Evolutionary conservation across 2,329 filamentous ascomycete genomes (phyloP).

Genomic region (Decorospora gaudefroyi): DNA sequence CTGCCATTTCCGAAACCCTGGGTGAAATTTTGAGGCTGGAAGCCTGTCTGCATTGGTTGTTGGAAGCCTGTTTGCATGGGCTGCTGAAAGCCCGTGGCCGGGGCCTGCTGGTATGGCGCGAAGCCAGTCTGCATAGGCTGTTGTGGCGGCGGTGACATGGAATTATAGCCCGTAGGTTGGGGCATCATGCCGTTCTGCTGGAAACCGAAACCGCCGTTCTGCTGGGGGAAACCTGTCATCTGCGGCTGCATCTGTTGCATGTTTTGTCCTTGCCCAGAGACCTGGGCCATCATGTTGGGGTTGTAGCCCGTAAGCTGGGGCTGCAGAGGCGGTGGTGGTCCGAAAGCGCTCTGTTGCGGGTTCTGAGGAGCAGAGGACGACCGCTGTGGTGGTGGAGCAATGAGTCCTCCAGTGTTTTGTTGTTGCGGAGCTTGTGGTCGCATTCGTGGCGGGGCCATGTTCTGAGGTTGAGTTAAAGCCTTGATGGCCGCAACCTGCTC

Average conservation of each 20-base stretch:
- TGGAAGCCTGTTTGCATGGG: constrained; percentile 56
- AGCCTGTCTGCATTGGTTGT: constrained; percentile 16
- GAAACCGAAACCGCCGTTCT: constrained; percentile 39
- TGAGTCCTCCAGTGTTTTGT: constrained; percentile 63
- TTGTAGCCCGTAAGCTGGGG: constrained; percentile 79
- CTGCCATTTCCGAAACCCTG: constrained; percentile 55
- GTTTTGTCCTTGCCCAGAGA: constrained; percentile 61
- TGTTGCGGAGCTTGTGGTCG: constrained; percentile 73
- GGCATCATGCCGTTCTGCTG: constrained; percentile 48
- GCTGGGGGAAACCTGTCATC: constrained; percentile 49
- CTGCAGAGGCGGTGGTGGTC: constrained; percentile 71
- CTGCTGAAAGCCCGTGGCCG: constrained; percentile 50
- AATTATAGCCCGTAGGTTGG: constrained; percentile 46
- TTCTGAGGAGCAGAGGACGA: constrained; percentile 88
- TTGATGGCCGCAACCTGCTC: constrained; percentile 47
- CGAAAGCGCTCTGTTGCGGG: constrained; percentile 68
- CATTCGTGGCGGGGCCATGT: constrained; percentile 59
- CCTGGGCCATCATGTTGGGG: constrained; percentile 61
- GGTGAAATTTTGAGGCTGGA: constrained; percentile 51
- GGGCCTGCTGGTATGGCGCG: constrained; percentile 52
- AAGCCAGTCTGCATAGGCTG: constrained; percentile 51
- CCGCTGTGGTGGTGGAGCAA: constrained; percentile 77
- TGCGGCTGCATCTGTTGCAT: constrained; percentile 39
- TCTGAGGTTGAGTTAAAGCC: constrained; percentile 46
- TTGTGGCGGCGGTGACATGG: constrained; percentile 46